Base-by-base conservation (phyloP, 2,329 filamentous ascomycete species). In the Aaosphaeria arxii region DNA sequence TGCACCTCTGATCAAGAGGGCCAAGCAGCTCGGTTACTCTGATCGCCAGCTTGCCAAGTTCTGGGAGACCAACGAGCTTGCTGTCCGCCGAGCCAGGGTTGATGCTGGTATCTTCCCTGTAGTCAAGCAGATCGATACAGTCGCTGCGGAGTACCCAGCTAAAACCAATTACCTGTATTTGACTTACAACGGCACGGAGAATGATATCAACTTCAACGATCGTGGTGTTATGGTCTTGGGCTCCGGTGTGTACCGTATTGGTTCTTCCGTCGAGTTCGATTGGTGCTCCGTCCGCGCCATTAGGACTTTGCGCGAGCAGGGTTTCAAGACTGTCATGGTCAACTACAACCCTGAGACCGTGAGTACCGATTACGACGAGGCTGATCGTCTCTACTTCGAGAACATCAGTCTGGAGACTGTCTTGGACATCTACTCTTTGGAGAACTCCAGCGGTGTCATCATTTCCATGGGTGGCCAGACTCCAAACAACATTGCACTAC, bases 121-220 rank as follows among this genome's bases (percentile, higher is more conserved):
- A 52, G 92, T 96, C 47, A 97, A 97, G 81, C 92, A 97, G 75
- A 97, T 99, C 50, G 94, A 99, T 74, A 99, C 94, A 0, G 94
- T 99, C 42, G 94, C 94, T 43, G 94, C 91, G 11, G 94, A 99
- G 71, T 97, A 96, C 77, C 92, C 92, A 5, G 88, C 90, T 5
- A 87, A 83, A 58, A 97, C 94, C 17, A 97, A 99, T 74, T 99
- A 99, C 67, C 82, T 97, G 7, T 97, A 97, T 72, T 77, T 95
- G 52, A 97, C 94, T 0, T 97, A 97, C 77, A 96, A 96, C 64
- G 92, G 88, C 11, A 85, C 84, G 0, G 88, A 92, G 71, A 86
- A 88, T 57, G 94, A 99, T 62, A 77, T 97, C 47, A 67, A 70
- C 11, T 97, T 97, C 64, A 80, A 90, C 7, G 94, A 99, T 66